phyloP scores from a whole-genome alignment of 768 basidiomycete genomes.

The Rhizopogon vulgaris region DNA sequence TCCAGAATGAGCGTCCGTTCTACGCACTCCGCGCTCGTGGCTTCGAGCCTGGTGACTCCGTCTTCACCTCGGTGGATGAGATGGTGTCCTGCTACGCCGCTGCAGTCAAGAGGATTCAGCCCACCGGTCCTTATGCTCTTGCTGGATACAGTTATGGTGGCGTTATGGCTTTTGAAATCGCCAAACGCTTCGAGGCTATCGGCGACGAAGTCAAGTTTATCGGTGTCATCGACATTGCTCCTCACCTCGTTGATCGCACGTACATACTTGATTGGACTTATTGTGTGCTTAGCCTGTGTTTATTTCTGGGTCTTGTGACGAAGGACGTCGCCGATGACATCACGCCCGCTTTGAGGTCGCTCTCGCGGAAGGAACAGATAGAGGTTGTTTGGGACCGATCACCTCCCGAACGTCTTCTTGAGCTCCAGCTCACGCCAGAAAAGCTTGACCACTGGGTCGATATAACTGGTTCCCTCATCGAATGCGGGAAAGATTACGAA shows the following conservation, averaged over 20 bases:
- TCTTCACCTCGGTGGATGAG: conserved; percentile 32
- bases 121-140: conserved; percentile 33
- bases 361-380: conserved; percentile 14
- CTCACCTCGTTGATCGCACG: conserved; percentile 35
- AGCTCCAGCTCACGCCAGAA: conserved; percentile 10
- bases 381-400: conserved; percentile 12
- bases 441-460: conserved; percentile 19
- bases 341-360: conserved; percentile 6
- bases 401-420: conserved; percentile 5
- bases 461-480: conserved; percentile 15
- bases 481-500: conserved; percentile 14
- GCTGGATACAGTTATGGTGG: conserved; percentile 43
- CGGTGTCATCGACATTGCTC: conserved; percentile 38
- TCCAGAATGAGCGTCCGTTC: conserved; percentile 34
- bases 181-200: conserved; percentile 28
- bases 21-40: conserved; percentile 41
- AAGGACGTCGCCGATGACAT: conserved; percentile 17
- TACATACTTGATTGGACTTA: conserved; percentile 33
- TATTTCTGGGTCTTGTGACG: conserved; percentile 31
- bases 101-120: conserved; percentile 28
- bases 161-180: conserved; percentile 37
- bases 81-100: conserved; percentile 32
- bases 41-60: conserved; percentile 32
- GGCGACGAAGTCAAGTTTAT: conserved; percentile 33
- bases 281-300: conserved; percentile 32